Percentiles rank a stretch among this genome's conserved stretches.
These are phyloP conservation scores for Lactarius sanguifluus DNA, from an alignment of 768 basidiomycete species.

Conservation along the genomic window DNA sequence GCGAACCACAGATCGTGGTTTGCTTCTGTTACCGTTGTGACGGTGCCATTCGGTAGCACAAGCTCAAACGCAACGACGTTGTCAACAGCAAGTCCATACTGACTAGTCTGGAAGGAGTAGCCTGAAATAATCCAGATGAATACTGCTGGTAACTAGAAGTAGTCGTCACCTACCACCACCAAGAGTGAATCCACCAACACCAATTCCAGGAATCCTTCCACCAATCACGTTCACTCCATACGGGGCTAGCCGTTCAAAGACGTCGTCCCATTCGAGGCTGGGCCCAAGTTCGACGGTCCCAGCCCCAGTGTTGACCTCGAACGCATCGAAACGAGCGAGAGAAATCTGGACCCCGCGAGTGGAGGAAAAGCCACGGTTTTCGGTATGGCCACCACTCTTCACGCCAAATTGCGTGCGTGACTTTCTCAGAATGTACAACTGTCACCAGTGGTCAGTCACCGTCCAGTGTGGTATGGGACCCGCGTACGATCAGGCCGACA, in stretches of 20 bases:
- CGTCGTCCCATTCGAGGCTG: background rate
- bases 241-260: background rate
- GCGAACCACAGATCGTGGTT: slow-evolving; percentile 42
- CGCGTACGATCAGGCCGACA: background rate
- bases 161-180: background rate
- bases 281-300: background rate
- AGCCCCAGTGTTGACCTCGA: background rate
- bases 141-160: background rate
- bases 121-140: slow-evolving; percentile 36
- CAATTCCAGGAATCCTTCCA: background rate
- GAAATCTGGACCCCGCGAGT: background rate
- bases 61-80: slow-evolving; percentile 51
- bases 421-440: background rate
- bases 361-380: background rate
- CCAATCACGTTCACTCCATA: background rate
- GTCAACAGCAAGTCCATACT: slow-evolving; percentile 54
- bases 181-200: background rate
- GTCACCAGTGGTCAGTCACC: background rate
- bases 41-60: slow-evolving; percentile 50
- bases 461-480: background rate
- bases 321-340: background rate
- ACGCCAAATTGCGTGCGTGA: background rate
- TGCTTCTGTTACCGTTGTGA: slow-evolving; percentile 36
- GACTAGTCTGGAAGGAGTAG: slow-evolving; percentile 59
- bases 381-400: background rate